Conservation (phyloP, 805 yeast species). For the Barnettozyma californica region DNA sequence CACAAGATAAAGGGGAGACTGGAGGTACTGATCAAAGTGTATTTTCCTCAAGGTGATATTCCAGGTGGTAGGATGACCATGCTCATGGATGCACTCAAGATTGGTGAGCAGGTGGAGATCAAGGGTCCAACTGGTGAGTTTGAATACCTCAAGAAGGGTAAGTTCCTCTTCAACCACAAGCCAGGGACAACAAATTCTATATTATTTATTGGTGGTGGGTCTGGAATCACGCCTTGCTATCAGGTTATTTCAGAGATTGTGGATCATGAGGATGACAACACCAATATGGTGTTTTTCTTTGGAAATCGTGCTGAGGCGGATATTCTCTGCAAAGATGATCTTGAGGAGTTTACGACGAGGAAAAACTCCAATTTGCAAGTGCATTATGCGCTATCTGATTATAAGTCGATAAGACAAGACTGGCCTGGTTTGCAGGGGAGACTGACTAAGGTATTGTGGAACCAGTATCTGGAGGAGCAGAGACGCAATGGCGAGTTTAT, state of each 20-base stretch:
- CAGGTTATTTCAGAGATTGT: slow-evolving; percentile 67
- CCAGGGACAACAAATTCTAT: slow-evolving; percentile 22
- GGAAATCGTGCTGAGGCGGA: slow-evolving; percentile 72
- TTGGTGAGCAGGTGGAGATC: slow-evolving; percentile 58
- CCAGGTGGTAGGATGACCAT: slow-evolving; percentile 32
- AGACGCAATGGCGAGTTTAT: slow-evolving; percentile 45
- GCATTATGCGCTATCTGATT: slow-evolving; percentile 17
- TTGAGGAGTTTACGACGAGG: slow-evolving; percentile 37
- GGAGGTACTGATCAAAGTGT: slow-evolving; percentile 29
- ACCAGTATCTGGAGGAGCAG: slow-evolving; percentile 41
- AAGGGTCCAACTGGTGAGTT: slow-evolving; percentile 75
- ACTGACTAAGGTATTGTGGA: slow-evolving; percentile 49
- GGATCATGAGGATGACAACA: slow-evolving; percentile 56
- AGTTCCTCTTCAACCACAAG: slow-evolving; percentile 48
- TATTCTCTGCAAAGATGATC: slow-evolving; percentile 59
- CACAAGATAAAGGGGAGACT: slow-evolving; percentile 25
- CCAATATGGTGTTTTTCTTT: slow-evolving; percentile 53
- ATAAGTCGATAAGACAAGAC: slow-evolving; percentile 46
- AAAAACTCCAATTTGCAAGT: background rate
- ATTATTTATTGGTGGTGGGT: slow-evolving; percentile 70
- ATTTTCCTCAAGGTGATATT: slow-evolving; percentile 25
- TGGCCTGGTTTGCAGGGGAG: slow-evolving; percentile 36
- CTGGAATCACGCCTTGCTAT: slow-evolving; percentile 83
- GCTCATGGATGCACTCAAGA: slow-evolving; percentile 21
- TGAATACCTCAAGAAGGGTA: slow-evolving; percentile 39